These are phyloP conservation scores for Kodamaea leandrae DNA, from an alignment of 805 yeast genomes.

Conservation along the genomic window DNA sequence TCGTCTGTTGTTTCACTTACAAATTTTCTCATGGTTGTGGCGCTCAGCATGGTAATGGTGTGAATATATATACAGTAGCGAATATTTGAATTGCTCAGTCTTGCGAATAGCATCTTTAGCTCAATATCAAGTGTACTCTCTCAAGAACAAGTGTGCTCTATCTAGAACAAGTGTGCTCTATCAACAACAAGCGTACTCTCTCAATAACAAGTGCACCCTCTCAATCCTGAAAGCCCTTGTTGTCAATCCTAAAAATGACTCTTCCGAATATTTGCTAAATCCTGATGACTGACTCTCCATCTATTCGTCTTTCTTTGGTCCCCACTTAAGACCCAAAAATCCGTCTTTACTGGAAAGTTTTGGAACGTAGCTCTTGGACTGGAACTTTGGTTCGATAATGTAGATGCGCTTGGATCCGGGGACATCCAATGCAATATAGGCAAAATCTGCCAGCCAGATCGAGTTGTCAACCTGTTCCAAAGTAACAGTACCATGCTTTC, in stretches of 20 bases:
- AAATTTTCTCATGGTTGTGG: neutral
- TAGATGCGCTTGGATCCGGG: constrained; percentile 68
- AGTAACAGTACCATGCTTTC: constrained; percentile 65
- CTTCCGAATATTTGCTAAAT: too few species aligned
- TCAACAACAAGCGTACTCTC: too few species aligned
- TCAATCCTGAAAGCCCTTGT: too few species aligned
- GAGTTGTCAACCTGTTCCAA: constrained; percentile 76
- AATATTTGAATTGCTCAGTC: neutral
- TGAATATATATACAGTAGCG: constrained; percentile 1
- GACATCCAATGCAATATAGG: constrained; percentile 73
- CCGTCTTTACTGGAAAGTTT: constrained; percentile 45
- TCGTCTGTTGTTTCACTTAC: neutral
- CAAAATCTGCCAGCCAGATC: constrained; percentile 63
- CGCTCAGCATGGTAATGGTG: neutral
- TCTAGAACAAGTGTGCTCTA: too few species aligned
- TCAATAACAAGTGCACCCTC: too few species aligned
- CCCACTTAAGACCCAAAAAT: constrained; percentile 84
- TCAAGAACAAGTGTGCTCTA: too few species aligned
- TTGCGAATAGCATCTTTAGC: neutral
- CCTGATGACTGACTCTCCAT: too few species aligned
- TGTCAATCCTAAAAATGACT: too few species aligned
- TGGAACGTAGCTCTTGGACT: constrained; percentile 43
- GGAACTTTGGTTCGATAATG: constrained; percentile 58
- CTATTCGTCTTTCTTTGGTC: constrained; percentile 56
- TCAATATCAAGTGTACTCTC: too few species aligned